Percentiles rank a stretch among this genome's conserved stretches.
Conservation (phyloP, 257 asterid genomes). For the Nyctanthes arbortristis region DNA sequence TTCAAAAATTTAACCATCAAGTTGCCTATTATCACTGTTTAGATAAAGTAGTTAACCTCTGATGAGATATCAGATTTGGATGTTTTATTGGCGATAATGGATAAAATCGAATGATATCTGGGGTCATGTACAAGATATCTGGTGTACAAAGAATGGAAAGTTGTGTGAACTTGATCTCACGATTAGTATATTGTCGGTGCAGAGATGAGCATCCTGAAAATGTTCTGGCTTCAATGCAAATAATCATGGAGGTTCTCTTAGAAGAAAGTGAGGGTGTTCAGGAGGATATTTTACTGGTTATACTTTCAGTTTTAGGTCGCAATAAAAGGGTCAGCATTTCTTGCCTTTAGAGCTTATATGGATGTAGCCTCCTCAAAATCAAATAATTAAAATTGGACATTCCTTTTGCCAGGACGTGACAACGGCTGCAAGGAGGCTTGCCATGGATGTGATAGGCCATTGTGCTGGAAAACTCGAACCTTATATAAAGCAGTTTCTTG, state of each 20-base stretch:
- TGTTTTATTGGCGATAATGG: neutral
- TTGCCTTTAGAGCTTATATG: conserved; percentile 18
- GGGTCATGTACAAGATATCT: neutral
- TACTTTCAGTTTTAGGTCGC: conserved; percentile 79
- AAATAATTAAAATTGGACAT: conserved; percentile 18
- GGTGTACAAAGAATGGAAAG: neutral
- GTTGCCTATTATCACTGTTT: conserved; percentile 3
- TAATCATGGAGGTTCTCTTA: conserved; percentile 79
- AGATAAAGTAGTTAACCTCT: conserved; percentile 8
- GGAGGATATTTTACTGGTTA: conserved; percentile 66
- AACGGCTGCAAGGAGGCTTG: conserved; percentile 77
- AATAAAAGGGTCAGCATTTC: conserved; percentile 54
- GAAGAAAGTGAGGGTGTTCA: conserved; percentile 94
- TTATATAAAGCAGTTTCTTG: conserved; percentile 76
- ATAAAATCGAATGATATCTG: neutral
- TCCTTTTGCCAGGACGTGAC: conserved; percentile 55
- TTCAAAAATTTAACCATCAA: conserved; percentile 9
- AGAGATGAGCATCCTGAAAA: conserved; percentile 85
- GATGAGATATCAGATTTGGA: conserved; percentile 1
- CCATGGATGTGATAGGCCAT: conserved; percentile 69
- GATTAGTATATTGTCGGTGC: conserved; percentile 32
- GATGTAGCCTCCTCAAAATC: conserved; percentile 5
- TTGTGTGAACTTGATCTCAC: conserved; percentile 17
- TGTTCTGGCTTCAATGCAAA: conserved; percentile 87
- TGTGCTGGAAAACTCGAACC: conserved; percentile 89